phyloP scores from a whole-genome alignment of 140 eudicot genomes.

The Bidens hawaiensis region DNA sequence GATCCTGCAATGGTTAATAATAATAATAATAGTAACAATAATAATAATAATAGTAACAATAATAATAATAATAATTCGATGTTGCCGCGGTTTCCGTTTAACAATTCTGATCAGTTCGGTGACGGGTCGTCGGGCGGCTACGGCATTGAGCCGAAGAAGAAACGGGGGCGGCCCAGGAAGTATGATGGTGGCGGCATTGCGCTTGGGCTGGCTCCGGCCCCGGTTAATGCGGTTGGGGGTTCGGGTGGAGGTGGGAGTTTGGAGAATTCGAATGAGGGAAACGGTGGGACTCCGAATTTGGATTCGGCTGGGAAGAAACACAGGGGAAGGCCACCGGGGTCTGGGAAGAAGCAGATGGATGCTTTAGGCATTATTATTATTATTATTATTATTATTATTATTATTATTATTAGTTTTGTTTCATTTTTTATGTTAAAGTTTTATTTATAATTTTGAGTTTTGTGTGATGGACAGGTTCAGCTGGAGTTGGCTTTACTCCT shows the following conservation, averaged over 20 bases:
- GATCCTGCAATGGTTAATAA: conserved; percentile 1
- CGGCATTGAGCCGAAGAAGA: conserved; percentile 48
- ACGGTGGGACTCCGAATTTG: conserved; percentile 31
- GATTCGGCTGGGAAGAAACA: conserved; percentile 40
- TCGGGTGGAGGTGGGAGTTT: conserved; percentile 28
- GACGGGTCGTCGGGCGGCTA: conserved; percentile 43
- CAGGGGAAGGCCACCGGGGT: conserved; percentile 73
- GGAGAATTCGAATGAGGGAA: conserved; percentile 16
- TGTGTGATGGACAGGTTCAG: conserved; percentile 45
- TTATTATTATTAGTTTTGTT: not conserved
- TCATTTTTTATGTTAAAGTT: not conserved
- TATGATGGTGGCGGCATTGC: conserved; percentile 59
- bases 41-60: too few relatives aligned
- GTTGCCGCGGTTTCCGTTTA: conserved; percentile 27
- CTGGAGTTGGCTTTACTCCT: conserved; percentile 88
- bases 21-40: too few relatives aligned
- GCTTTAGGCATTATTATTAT: conserved; percentile 47
- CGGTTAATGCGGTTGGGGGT: conserved; percentile 21
- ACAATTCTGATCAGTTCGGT: conserved; percentile 21
- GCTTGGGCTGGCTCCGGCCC: conserved; percentile 45
- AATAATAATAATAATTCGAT: too few relatives aligned
- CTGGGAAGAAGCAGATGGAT: conserved; percentile 67
- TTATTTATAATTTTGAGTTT: not conserved
- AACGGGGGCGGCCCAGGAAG: conserved; percentile 70
- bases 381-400: not conserved